These are phyloP conservation scores for Cryptosporidium canis DNA, from an alignment of 169 alveolate species.

Conservation along the genomic window DNA sequence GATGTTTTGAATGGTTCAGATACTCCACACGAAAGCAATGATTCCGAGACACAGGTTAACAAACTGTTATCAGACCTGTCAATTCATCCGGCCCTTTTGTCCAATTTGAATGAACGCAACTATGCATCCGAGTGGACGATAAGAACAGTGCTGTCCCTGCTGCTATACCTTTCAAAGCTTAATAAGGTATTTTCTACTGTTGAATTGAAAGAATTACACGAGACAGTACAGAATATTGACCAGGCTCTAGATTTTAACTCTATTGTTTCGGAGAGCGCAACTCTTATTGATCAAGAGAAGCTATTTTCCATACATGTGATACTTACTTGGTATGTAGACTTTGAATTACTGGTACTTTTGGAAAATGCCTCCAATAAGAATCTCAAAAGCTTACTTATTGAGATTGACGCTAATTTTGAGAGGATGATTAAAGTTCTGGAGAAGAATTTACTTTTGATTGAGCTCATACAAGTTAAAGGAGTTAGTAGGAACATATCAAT, in stretches of 20 bases:
- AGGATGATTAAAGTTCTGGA: not conserved
- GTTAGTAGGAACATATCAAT: not conserved
- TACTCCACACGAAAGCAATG: not conserved
- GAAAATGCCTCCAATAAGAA: not conserved
- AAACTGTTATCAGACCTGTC: not conserved
- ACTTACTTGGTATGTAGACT: not conserved
- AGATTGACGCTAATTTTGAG: not conserved
- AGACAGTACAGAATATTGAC: not conserved
- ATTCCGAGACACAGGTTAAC: not conserved
- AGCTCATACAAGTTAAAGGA: not conserved
- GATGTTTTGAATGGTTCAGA: not conserved
- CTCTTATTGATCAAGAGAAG: not conserved
- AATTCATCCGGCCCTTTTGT: not conserved
- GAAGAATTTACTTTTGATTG: not conserved
- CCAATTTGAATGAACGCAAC: not conserved
- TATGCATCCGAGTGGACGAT: not conserved
- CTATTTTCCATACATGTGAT: not conserved
- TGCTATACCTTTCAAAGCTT: not conserved
- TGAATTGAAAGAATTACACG: not conserved
- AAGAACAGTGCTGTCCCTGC: not conserved
- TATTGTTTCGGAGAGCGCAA: not conserved
- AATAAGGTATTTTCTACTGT: not conserved
- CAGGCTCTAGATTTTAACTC: not conserved
- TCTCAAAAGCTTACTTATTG: not conserved
- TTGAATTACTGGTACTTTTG: not conserved